Evolutionary conservation across 768 basidiomycete genomes (phyloP).

Genomic region (Mrakia blollopis): DNA sequence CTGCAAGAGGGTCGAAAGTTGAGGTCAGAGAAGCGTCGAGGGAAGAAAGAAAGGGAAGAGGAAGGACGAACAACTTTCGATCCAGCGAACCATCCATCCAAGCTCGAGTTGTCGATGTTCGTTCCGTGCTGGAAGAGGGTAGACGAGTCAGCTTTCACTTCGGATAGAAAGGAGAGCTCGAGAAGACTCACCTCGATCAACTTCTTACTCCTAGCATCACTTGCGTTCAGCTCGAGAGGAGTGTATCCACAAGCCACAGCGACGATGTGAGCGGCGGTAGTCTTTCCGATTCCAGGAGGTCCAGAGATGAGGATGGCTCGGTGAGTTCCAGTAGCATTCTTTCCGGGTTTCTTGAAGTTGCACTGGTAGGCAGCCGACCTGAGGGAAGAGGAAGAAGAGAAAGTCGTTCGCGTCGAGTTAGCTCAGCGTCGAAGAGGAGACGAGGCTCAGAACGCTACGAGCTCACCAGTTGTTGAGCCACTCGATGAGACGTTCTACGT

Average conservation of each 20-base stretch:
- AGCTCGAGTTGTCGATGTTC: constrained; percentile 79
- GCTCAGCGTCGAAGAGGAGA: background rate
- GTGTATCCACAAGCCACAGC: constrained; percentile 86
- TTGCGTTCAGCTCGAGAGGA: constrained; percentile 93
- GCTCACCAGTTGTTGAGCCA: constrained; percentile 86
- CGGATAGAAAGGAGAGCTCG: background rate
- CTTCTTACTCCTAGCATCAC: constrained; percentile 92
- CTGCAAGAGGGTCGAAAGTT: constrained; percentile 40
- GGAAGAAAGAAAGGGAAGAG: background rate
- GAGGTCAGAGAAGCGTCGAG: background rate
- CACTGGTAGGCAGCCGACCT: constrained; percentile 71
- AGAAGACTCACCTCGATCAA: constrained; percentile 71
- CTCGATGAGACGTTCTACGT: constrained; percentile 76
- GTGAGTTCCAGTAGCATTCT: constrained; percentile 76
- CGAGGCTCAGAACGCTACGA: background rate
- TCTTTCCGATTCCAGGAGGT: constrained; percentile 95
- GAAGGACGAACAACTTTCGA: background rate
- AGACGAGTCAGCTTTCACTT: constrained; percentile 10
- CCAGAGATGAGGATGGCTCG: constrained; percentile 87
- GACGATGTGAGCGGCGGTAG: constrained; percentile 87
- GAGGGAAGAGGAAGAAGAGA: background rate
- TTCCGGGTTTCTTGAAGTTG: constrained; percentile 90
- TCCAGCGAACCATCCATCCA: constrained; percentile 66
- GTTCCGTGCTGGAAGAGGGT: constrained; percentile 61
- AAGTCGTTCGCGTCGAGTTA: background rate